Conservation (phyloP, 1,284 basidiomycete genomes). For the Marasmius fiardii region DNA sequence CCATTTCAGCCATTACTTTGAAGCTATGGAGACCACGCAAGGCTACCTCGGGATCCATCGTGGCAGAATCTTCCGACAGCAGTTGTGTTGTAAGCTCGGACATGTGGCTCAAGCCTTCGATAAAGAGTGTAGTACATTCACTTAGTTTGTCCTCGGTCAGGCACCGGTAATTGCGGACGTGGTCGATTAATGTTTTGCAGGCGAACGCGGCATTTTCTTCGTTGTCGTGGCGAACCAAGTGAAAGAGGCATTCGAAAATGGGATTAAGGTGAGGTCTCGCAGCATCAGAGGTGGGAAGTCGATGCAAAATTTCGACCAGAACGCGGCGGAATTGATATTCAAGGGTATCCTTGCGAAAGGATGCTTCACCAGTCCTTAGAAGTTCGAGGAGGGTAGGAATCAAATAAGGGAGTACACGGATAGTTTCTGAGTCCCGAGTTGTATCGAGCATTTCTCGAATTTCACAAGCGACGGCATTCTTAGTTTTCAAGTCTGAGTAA, state of each 20-base stretch:
- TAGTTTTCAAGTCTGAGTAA: conserved; percentile 62
- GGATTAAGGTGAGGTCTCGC: conserved; percentile 68
- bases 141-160: conserved; percentile 76
- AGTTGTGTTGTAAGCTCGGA: conserved; percentile 73
- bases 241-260: conserved; percentile 78
- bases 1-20: conserved; percentile 94
- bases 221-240: conserved; percentile 87
- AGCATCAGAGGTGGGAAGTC: conserved; percentile 81
- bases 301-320: conserved; percentile 85
- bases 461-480: conserved; percentile 71
- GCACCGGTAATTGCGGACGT: conserved; percentile 66
- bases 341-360: conserved; percentile 72
- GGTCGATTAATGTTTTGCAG: conserved; percentile 92
- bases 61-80: conserved; percentile 62
- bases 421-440: conserved; percentile 78
- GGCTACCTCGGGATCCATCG: conserved; percentile 53
- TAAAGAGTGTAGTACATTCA: conserved; percentile 78
- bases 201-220: conserved; percentile 93
- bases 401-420: conserved; percentile 66
- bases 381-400: conserved; percentile 82
- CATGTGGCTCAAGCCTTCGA: conserved; percentile 80
- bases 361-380: conserved; percentile 73
- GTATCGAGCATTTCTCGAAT: conserved; percentile 87
- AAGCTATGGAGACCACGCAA: conserved; percentile 83
- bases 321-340: conserved; percentile 89